Evolutionary conservation across 306 rosid genomes (phyloP).

Genomic region (Cucumis sativus): Cucumber_9930_V3 NC_026655.2:26793501-26794000

Average conservation of each 20-base stretch:
- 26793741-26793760: neutral
- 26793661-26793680: conserved; percentile 54
- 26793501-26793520: conserved; percentile 71
- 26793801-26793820: neutral
- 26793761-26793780: neutral
- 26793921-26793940: neutral
- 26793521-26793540: conserved; percentile 80
- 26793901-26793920: neutral
- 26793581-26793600: neutral
- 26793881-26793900: neutral
- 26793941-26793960: neutral
- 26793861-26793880: neutral
- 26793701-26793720: conserved; percentile 79
- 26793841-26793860: neutral
- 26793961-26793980: neutral
- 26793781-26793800: neutral
- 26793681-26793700: conserved; percentile 78
- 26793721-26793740: conserved; percentile 32
- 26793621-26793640: neutral
- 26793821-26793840: neutral
- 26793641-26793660: conserved; percentile 83
- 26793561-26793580: neutral
- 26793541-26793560: conserved; percentile 46
- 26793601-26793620: neutral
- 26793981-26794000: neutral